These are phyloP conservation scores for Corrigiola litoralis DNA, from an alignment of 179 eudicot species.

Conservation along the genomic window DNA sequence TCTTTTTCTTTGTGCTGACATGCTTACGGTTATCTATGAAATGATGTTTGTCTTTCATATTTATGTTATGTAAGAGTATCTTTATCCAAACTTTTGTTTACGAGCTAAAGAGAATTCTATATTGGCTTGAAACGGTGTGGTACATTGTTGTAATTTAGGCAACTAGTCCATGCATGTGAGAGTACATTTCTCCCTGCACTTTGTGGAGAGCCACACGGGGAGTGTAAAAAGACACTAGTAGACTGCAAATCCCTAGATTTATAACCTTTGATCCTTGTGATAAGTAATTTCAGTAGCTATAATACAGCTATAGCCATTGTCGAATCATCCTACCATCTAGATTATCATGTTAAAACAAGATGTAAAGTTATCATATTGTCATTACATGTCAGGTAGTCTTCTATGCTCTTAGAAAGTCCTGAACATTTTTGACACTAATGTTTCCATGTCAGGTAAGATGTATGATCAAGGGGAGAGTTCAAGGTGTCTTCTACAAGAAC, in stretches of 20 bases:
- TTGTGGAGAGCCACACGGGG: no score
- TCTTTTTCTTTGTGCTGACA: neutral
- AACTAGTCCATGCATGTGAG: no score
- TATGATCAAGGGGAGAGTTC: constrained; percentile 87
- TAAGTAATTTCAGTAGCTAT: no score
- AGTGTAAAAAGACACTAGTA: no score
- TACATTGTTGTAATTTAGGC: neutral
- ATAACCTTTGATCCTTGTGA: no score
- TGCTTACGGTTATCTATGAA: neutral
- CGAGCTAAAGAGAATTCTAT: neutral
- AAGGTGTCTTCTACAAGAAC: constrained; percentile 81
- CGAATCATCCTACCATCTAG: no score
- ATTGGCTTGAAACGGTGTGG: neutral
- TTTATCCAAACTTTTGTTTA: no score
- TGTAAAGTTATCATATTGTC: neutral
- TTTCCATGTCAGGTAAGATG: constrained; percentile 76
- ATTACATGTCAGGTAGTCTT: neutral
- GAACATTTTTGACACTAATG: no score
- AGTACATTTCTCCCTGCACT: no score
- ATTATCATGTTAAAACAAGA: no score
- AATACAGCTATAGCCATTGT: no score
- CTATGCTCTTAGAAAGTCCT: neutral
- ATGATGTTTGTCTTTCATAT: neutral
- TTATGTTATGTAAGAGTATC: neutral
- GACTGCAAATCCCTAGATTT: no score